Evolutionary conservation across 2,329 filamentous ascomycete genomes (phyloP), one percentile per base, ranked within the genome.

Genomic region (Epichloe scottii): DNA sequence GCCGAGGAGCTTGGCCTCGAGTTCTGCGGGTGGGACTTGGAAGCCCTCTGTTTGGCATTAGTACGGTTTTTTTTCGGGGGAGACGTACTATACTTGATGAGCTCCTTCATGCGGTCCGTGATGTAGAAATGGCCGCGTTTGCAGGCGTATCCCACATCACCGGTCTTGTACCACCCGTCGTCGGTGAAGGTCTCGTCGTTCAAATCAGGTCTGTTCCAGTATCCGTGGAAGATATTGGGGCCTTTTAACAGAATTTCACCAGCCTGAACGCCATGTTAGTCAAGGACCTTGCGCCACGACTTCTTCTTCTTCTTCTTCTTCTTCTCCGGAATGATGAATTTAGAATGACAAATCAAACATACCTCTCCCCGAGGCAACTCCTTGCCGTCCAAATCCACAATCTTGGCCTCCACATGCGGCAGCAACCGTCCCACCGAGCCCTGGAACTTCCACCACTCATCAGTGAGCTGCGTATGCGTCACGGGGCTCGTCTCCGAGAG

Each of bases 131-230:
- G 87, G 33, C 86, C 86, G 47, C 86, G 75, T 44, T 76, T 71
- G 62, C 95, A 87, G 60, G 87, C 79, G 56, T 87, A 82, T 4
- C 88, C 87, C 26, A 95, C 82, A 60, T 96, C 90, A 2, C 90
- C 90, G 0, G 90, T 95, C 67, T 84, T 90, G 75, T 95, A 95
- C 72, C 82, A 96, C 1, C 88, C 88, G 56, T 94, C 88, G 0
- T 71, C 58, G 2, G 85, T 86, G 54, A 93, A 81, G 0, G 85
- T 82, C 44, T 87, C 82, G 2, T 71, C 72, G 3, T 87, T 89
- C 3, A 83, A 79, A 55, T 84, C 78, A 0, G 81, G 77, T 52
- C 86, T 85, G 60, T 89, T 87, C 58, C 84, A 75, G 62, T 91
- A 95, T 1, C 87, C 89, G 58, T 78, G 74, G 69, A 90, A 90